Percentiles rank a stretch among this genome's conserved stretches.
These are phyloP conservation scores for Pseudogymnoascus sp. DNA, from an alignment of 2,329 filamentous ascomycete species.

Conservation along the genomic window DNA sequence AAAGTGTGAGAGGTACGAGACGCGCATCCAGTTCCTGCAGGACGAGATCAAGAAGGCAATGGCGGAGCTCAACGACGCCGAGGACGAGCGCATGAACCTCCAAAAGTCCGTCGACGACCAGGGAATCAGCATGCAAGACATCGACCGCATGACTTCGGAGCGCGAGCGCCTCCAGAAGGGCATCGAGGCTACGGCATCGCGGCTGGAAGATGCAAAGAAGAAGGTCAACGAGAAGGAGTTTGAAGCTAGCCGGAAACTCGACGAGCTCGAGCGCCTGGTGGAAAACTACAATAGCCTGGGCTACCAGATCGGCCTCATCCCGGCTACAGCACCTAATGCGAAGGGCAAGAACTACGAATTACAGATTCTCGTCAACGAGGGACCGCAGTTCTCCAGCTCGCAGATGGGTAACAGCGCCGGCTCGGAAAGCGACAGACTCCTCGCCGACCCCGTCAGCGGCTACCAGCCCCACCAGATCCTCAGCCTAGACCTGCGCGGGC, in stretches of 20 bases:
- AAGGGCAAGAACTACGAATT: constrained; percentile 81
- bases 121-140: constrained; percentile 94
- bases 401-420: constrained; percentile 32
- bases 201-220: constrained; percentile 78
- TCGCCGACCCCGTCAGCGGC: constrained; percentile 73
- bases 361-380: constrained; percentile 69
- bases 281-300: constrained; percentile 90
- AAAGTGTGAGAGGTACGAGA: constrained; percentile 82
- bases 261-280: constrained; percentile 84
- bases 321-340: constrained; percentile 73
- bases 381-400: constrained; percentile 65
- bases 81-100: constrained; percentile 70
- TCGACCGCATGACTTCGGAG: constrained; percentile 96
- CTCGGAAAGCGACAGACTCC: constrained; percentile 61
- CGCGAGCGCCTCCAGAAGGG: constrained; percentile 86
- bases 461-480: constrained; percentile 86
- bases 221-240: constrained; percentile 76
- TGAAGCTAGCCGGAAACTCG: constrained; percentile 78
- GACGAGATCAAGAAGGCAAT: constrained; percentile 76
- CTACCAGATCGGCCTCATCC: constrained; percentile 89
- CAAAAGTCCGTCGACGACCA: constrained; percentile 85
- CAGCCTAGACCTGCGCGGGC: constrained; percentile 78
- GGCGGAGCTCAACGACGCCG: constrained; percentile 66
- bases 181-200: constrained; percentile 65
- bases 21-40: constrained; percentile 70